Evolutionary conservation across 2,329 filamentous ascomycete species (phyloP).

Genomic region (Cercospora nicotianae): DNA sequence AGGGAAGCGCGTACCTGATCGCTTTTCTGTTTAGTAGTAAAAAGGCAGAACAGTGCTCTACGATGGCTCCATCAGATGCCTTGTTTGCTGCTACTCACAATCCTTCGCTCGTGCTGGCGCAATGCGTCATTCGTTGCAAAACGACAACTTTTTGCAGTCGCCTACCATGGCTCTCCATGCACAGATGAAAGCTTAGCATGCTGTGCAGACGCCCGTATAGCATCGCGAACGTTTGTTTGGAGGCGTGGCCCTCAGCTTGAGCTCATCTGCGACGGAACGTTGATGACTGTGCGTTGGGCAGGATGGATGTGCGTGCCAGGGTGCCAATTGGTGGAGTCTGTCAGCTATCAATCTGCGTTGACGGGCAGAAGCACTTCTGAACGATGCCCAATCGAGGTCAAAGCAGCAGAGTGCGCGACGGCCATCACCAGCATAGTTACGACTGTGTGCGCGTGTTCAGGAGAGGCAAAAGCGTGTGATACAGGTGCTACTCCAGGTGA

Average conservation of each 20-base stretch:
- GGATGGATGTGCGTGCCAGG: constrained; percentile 2
- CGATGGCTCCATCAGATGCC: background rate
- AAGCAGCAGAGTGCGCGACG: background rate
- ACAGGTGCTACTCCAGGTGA: constrained; percentile 3
- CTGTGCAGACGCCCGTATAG: background rate
- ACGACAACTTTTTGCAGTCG: background rate
- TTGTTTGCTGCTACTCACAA: background rate
- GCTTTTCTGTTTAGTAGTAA: background rate
- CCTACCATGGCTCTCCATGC: background rate
- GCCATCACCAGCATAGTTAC: background rate
- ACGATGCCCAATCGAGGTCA: background rate
- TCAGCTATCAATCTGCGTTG: background rate
- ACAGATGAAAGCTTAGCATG: background rate
- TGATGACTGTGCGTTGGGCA: constrained; percentile 10
- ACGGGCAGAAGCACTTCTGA: background rate
- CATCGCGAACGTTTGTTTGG: background rate
- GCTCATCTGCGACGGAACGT: background rate
- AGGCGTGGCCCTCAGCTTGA: background rate
- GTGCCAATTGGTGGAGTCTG: constrained; percentile 8
- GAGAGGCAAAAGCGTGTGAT: background rate
- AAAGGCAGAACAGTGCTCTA: too few relatives aligned
- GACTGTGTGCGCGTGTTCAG: background rate
- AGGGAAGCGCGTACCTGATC: background rate
- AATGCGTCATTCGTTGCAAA: background rate
- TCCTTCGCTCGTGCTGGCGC: background rate